Percentiles rank a stretch among this genome's conserved stretches.
Conservation (phyloP, 371 early-diverging fungal genomes). For the Dinochytrium kinnereticum region DNA sequence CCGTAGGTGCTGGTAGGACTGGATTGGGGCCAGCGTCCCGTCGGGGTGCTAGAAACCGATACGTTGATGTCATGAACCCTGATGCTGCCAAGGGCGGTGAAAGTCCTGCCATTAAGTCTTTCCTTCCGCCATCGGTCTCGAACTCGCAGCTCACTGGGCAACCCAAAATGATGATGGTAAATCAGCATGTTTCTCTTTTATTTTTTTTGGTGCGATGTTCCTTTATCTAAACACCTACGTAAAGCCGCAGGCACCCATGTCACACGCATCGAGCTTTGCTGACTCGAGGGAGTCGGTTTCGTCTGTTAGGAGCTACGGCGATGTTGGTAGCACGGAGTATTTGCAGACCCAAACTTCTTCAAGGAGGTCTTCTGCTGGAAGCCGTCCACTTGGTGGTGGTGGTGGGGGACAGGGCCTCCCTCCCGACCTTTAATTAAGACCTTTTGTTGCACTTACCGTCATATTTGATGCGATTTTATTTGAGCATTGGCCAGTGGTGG, state of each 20-base stretch:
- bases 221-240: neutral
- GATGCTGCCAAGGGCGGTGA: conserved; percentile 2
- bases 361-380: neutral
- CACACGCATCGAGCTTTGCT: neutral
- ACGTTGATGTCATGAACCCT: conserved; percentile 44
- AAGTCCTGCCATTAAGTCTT: conserved; percentile 20
- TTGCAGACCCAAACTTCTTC: neutral
- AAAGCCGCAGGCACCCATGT: neutral
- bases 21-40: conserved; percentile 9
- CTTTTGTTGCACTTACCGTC: too few relatives aligned
- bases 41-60: conserved; percentile 36
- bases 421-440: conserved; percentile 6
- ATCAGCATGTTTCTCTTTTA: neutral
- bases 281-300: neutral
- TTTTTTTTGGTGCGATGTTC: neutral
- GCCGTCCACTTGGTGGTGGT: neutral
- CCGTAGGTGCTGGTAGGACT: conserved; percentile 17
- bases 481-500: too few relatives aligned
- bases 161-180: conserved; percentile 15
- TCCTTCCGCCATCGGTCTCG: conserved; percentile 27
- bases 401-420: conserved; percentile 9
- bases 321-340: neutral
- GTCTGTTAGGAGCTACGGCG: neutral
- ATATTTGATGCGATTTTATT: too few relatives aligned
- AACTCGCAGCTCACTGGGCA: too few relatives aligned